Conservation (phyloP, 2,329 filamentous ascomycete genomes). For the Sporothrix brunneoviolacea region DNA sequence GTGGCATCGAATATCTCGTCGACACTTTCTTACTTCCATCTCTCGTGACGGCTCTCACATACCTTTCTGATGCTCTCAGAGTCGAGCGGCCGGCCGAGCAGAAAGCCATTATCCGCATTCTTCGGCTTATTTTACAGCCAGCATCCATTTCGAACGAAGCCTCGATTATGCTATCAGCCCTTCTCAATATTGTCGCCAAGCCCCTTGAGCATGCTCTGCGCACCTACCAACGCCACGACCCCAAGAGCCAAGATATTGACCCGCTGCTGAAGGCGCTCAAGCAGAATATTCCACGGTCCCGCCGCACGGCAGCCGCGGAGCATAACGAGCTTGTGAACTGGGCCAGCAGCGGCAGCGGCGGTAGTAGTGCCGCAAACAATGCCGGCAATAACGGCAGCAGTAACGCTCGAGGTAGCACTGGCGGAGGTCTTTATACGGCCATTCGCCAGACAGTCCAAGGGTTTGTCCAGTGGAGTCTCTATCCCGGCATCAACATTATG, state of each 20-base stretch:
- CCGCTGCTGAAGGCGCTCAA: constrained; percentile 61
- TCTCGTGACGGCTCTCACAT: constrained; percentile 65
- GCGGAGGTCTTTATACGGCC: constrained; percentile 48
- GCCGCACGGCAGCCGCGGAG: constrained; percentile 56
- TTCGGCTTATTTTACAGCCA: constrained; percentile 66
- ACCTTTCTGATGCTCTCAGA: constrained; percentile 64
- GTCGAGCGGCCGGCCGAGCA: constrained; percentile 57
- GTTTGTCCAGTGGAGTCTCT: constrained; percentile 60
- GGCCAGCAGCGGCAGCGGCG: constrained; percentile 30
- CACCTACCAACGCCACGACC: constrained; percentile 59
- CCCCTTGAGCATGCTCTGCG: constrained; percentile 62
- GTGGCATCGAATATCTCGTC: constrained; percentile 71
- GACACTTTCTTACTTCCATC: constrained; percentile 77
- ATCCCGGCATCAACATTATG: constrained; percentile 46
- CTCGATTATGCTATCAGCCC: constrained; percentile 60
- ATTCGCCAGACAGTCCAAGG: constrained; percentile 56
- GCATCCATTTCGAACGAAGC: constrained; percentile 66
- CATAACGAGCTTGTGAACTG: constrained; percentile 64
- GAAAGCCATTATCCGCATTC: constrained; percentile 61
- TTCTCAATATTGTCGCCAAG: constrained; percentile 64
- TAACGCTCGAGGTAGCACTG: constrained; percentile 33
- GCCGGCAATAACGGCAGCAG: not conserved
- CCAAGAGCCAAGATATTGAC: constrained; percentile 62
- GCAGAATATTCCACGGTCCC: constrained; percentile 49
- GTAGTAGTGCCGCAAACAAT: not conserved